Conservation (phyloP, 2,329 filamentous ascomycete genomes). For the Paraphoma sp. region DNA sequence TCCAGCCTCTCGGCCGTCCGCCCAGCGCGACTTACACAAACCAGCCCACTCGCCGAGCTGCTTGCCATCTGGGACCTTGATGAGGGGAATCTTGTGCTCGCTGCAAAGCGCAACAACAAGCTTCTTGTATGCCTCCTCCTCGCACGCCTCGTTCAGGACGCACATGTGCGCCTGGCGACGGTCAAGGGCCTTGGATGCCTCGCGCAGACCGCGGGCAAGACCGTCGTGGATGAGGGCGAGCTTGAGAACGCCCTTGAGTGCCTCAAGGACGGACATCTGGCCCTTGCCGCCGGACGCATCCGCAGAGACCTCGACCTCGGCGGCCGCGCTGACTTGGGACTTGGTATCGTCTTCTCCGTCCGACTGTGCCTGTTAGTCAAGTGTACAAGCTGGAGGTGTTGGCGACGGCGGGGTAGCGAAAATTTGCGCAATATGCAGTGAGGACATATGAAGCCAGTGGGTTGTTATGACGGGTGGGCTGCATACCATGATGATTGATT, state of each 20-base stretch:
- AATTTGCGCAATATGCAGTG: neutral
- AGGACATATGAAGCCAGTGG: neutral
- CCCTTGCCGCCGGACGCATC: conserved; percentile 80
- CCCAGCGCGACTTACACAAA: conserved; percentile 77
- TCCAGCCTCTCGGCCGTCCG: neutral
- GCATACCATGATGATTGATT: conserved; percentile 51
- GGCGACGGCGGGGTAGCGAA: neutral
- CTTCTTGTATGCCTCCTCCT: conserved; percentile 99
- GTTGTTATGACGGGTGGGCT: conserved; percentile 5
- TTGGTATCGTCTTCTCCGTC: conserved; percentile 99
- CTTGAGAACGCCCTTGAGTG: conserved; percentile 98
- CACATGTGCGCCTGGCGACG: conserved; percentile 99
- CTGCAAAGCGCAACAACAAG: conserved; percentile 97
- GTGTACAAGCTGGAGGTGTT: conserved; percentile 1
- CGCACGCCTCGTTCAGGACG: conserved; percentile 99
- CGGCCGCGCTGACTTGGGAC: conserved; percentile 76
- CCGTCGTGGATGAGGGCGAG: conserved; percentile 99
- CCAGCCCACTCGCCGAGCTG: conserved; percentile 99
- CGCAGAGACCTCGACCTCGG: conserved; percentile 95
- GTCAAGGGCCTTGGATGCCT: conserved; percentile 98
- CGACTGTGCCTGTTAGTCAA: conserved; percentile 68
- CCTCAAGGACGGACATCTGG: conserved; percentile 97
- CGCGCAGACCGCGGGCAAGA: conserved; percentile 96
- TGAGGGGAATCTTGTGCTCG: conserved; percentile 99
- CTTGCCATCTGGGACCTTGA: conserved; percentile 99